Evolutionary conservation across 2,329 filamentous ascomycete genomes (phyloP).

Genomic region (Pseudogymnoascus pannorum): DNA sequence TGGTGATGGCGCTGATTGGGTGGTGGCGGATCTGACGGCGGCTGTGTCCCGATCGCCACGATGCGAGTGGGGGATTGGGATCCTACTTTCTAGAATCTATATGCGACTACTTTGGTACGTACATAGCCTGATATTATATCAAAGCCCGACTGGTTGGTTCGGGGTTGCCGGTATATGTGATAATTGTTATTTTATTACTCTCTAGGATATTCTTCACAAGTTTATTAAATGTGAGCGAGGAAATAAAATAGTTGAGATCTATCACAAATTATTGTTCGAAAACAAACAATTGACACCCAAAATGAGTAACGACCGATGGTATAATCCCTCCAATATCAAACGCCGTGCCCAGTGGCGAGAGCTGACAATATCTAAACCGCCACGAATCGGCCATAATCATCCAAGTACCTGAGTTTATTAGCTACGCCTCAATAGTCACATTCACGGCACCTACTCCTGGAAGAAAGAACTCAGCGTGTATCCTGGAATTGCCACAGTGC

Average conservation of each 20-base stretch:
- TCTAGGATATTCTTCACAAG: neutral
- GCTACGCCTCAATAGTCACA: neutral
- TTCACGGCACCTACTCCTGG: slow-evolving; percentile 34
- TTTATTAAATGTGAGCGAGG: neutral
- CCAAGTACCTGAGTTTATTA: slow-evolving; percentile 32
- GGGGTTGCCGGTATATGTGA: neutral
- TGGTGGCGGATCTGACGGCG: neutral
- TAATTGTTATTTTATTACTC: neutral
- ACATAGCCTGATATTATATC: neutral
- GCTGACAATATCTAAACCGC: neutral
- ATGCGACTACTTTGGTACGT: neutral
- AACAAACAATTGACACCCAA: too few relatives aligned
- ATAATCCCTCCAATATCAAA: neutral
- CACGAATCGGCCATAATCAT: slow-evolving; percentile 35
- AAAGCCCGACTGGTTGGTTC: neutral
- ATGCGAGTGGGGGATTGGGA: neutral
- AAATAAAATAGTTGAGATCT: neutral
- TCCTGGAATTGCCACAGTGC: slow-evolving; percentile 34
- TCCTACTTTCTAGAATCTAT: neutral
- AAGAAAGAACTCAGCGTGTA: slow-evolving; percentile 38
- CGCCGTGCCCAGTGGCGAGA: too few relatives aligned
- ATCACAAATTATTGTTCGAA: neutral
- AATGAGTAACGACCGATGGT: neutral
- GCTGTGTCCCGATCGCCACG: neutral
- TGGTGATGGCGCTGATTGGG: neutral